Evolutionary conservation across 345 rosid species (phyloP), one percentile per base, ranked within the genome.

Genomic region (Corymbia maculata): DNA sequence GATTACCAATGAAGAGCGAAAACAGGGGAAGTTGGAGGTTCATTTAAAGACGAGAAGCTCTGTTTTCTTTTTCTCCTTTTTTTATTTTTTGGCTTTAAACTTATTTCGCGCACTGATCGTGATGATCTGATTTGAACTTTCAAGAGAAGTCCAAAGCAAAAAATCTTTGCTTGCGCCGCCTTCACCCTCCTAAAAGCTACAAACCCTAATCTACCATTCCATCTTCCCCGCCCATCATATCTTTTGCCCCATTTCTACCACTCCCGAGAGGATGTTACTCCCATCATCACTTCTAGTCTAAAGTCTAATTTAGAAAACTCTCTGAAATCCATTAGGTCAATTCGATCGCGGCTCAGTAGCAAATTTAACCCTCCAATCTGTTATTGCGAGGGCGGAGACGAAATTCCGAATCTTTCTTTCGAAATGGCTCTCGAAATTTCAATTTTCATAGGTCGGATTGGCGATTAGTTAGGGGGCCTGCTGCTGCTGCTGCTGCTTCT

Each of bases 351-450:
- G 21, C 49, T 42, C 5, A 1, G 42, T 42, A 9, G 49, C 8
- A 5, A 21, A 75, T 19, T 75, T 12, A 0, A 10, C 26, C 14
- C 82, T 36, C 28, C 19, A 42, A 36, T 10, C 22, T 42, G 49
- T 42, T 42, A 19, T 10, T 4, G 19, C 0, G 0, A 75, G 14
- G 14, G 22, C 0, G 47, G 2, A 75, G 10, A 36, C 2, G 14
- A 42, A 75, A 75, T 19, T 42, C 42, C 42, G 2, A 42, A 75
- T 42, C 28, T 75, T 59, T 36, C 28, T 19, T 6, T 75, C 21
- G 26, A 75, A 16, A 70, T 21, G 24, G 9, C 28, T 9, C 1
- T 22, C 6, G 26, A 42, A 15, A 42, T 75, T 22, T 75, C 14
- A 11, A 19, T 42, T 42, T 75, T 75, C 42, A 21, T 42, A 19